Percentiles rank a stretch among this genome's conserved stretches.
These are phyloP conservation scores for Withania somnifera DNA, from an alignment of 305 asterid species.

Conservation along the genomic window DNA sequence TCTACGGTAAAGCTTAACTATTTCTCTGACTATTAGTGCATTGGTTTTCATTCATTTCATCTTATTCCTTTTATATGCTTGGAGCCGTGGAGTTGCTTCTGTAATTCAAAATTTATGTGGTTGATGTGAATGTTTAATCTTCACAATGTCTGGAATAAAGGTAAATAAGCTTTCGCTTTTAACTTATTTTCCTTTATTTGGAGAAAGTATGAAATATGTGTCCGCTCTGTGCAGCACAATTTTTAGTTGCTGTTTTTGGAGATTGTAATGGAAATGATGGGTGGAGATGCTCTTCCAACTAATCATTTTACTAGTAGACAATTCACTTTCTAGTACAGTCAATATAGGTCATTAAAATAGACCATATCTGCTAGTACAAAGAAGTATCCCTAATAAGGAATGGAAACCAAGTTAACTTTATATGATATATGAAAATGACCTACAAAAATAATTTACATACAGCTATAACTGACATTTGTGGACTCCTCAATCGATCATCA, in stretches of 20 bases:
- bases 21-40: too few relatives aligned
- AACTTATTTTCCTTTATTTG: background rate
- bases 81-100: too few relatives aligned
- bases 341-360: too few relatives aligned
- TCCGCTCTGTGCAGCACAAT: background rate
- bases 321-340: background rate
- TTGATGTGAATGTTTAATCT: background rate
- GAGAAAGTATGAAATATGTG: background rate
- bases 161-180: background rate
- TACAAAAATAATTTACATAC: background rate
- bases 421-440: too few relatives aligned
- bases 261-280: background rate
- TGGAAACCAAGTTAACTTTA: too few relatives aligned
- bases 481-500: background rate
- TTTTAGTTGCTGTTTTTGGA: background rate
- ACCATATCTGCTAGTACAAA: background rate
- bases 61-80: too few relatives aligned
- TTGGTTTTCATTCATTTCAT: too few relatives aligned
- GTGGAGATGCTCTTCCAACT: background rate
- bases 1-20: too few relatives aligned
- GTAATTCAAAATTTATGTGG: background rate
- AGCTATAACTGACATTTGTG: background rate
- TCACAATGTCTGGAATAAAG: background rate
- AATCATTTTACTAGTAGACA: background rate
- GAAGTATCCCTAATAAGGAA: background rate